Evolutionary conservation across 352 stramenopile genomes (phyloP).

Genomic region (Pythium vanterpoolii): DNA sequence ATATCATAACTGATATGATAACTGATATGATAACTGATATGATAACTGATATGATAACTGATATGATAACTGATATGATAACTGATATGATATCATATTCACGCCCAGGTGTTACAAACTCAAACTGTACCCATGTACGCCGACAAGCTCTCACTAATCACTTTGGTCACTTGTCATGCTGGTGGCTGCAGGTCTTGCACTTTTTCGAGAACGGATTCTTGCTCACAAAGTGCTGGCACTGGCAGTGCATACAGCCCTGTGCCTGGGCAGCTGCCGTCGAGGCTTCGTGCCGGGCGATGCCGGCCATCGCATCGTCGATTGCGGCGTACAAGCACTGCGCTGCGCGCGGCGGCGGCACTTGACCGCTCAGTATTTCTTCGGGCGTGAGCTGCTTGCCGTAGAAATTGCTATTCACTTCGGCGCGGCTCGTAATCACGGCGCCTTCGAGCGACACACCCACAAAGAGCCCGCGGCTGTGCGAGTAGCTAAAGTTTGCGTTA

Average conservation of each 20-base stretch:
- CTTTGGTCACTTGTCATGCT: constrained; percentile 42
- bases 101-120: constrained; percentile 12
- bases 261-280: constrained; percentile 16
- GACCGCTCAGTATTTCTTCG: constrained; percentile 67
- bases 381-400: constrained; percentile 88
- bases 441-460: constrained; percentile 92
- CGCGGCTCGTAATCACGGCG: constrained; percentile 86
- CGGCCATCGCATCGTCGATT: constrained; percentile 66
- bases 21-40: too few species aligned
- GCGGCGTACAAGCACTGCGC: constrained; percentile 78
- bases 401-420: constrained; percentile 95
- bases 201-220: constrained; percentile 72
- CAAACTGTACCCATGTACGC: constrained; percentile 9
- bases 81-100: too few species aligned
- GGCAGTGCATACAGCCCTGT: constrained; percentile 47
- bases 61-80: too few species aligned
- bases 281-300: constrained; percentile 60
- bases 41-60: too few species aligned
- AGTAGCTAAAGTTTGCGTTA: constrained; percentile 94
- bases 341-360: constrained; percentile 50
- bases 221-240: constrained; percentile 48
- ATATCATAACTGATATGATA: too few species aligned
- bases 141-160: not conserved
- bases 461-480: constrained; percentile 91
- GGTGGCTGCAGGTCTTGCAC: constrained; percentile 68